These are phyloP conservation scores for Salix koriyanagi DNA, from an alignment of 345 rosid genomes.

Conservation along the genomic window DNA sequence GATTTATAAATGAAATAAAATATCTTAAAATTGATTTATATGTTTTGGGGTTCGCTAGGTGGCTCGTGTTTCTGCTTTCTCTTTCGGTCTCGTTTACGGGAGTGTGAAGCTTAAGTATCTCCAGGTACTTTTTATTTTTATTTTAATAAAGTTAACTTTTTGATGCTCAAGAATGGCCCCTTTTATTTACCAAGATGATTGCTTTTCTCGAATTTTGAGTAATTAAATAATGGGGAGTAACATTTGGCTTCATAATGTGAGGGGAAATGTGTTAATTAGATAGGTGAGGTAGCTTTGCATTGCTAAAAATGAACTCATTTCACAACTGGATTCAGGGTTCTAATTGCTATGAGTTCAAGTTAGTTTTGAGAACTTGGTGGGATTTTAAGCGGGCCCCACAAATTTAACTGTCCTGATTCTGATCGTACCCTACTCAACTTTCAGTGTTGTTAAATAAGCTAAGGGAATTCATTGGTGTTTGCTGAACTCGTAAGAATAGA, in stretches of 20 bases:
- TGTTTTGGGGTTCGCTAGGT: slow-evolving; percentile 36
- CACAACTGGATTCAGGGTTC: background rate
- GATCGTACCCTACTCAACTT: background rate
- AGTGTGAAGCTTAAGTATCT: slow-evolving; percentile 78
- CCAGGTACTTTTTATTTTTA: slow-evolving; percentile 34
- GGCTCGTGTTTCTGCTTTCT: slow-evolving; percentile 84
- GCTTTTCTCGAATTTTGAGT: background rate
- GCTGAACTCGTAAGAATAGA: background rate
- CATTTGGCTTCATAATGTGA: background rate
- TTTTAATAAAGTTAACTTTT: background rate
- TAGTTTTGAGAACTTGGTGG: background rate
- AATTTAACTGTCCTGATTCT: background rate
- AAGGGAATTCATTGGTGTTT: background rate
- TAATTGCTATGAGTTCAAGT: background rate
- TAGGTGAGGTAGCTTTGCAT: background rate
- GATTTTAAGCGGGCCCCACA: background rate
- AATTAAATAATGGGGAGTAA: background rate
- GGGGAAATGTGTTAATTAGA: background rate
- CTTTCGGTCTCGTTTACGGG: slow-evolving; percentile 69
- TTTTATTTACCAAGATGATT: background rate
- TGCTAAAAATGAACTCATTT: background rate
- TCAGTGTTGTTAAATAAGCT: background rate
- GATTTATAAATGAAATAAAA: background rate
- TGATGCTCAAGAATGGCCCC: background rate
- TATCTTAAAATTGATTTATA: background rate